Base-by-base conservation (phyloP, 805 yeast genomes). In the Metschnikowia kofuensis region DNA sequence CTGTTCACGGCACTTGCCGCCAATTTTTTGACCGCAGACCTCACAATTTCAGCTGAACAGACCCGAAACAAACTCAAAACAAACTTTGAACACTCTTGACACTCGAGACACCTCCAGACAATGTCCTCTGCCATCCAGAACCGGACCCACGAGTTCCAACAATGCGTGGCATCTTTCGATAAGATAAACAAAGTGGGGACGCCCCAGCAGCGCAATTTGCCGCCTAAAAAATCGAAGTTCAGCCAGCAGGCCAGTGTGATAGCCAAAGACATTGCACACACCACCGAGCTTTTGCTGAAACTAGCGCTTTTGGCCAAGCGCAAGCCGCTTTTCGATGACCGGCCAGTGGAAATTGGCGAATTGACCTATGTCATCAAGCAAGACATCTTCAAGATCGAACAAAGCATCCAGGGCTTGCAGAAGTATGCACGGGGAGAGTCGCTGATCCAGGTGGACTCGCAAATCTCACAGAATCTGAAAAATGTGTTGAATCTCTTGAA, bases 261-360 rank as follows among this genome's bases (percentile, higher is more conserved):
- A 29, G 97, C 98, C 42, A 84, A 83, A 62, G 97, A 94, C 60
- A 89, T 94, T 45, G 85, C 91, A 10, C 84, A 83, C 47, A 89
- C 92, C 11, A 91, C 97, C 6, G 89, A 82, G 45, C 74, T 90
- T 57, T 73, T 94, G 48, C 82, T 86, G 35, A 84, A 89, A 59
- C 74, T 94, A 46, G 96, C 98, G 2, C 73, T 77, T 55, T 68
- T 94, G 55, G 97, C 99, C 4, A 89, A 87, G 65, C 76, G 90
- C 58, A 91, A 90, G 64, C 96, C 97, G 15, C 69, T 92, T 63
- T 89, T 94, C 56, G 96, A 91, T 62, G 99, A 94, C 67, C 84
- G 87, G 56, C 97, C 98, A 0, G 84, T 89, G 13, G 98, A 94
- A 63, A 89, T 94, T 54, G 88, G 91, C 16, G 97, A 94, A 65